Evolutionary conservation across 208 protist genomes (phyloP).

Genomic region (Acanthamoeba healyi): DNA sequence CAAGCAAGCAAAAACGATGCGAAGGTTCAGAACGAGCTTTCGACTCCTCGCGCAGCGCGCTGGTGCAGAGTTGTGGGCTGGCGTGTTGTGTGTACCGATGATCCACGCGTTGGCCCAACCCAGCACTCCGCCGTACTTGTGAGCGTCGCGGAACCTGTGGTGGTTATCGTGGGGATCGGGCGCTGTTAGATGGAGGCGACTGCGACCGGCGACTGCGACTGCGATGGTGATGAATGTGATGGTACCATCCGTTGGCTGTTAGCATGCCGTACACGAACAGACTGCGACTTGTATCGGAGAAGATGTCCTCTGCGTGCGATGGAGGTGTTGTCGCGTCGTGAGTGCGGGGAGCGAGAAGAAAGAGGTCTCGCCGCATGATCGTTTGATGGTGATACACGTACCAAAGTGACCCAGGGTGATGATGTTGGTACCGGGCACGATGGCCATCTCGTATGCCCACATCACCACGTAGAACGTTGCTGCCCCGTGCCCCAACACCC

Average conservation of each 20-base stretch:
- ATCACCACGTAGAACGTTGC: background rate
- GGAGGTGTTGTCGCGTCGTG: background rate
- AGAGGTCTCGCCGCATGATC: background rate
- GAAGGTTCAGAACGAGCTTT: no score
- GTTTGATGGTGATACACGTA: background rate
- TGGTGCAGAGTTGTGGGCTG: background rate
- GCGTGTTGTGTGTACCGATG: background rate
- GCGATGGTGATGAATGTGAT: no score
- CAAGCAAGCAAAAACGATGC: no score
- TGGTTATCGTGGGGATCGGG: background rate
- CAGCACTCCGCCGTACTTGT: conserved; percentile 27
- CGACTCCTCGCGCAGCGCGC: background rate
- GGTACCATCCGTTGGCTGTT: conserved; percentile 49
- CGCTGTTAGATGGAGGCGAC: background rate
- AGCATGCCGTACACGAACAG: conserved; percentile 66
- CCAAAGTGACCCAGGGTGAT: conserved; percentile 16
- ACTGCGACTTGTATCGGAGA: background rate
- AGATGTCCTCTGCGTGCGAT: background rate
- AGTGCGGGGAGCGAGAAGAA: background rate
- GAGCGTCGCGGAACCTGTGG: conserved; percentile 14
- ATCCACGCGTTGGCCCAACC: conserved; percentile 51
- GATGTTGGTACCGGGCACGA: conserved; percentile 24
- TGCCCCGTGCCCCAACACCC: background rate
- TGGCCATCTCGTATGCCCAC: background rate
- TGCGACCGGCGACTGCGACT: background rate